These are phyloP conservation scores for Taphrina confusa DNA, from an alignment of 1,139 yeast genomes.

Conservation along the genomic window DNA sequence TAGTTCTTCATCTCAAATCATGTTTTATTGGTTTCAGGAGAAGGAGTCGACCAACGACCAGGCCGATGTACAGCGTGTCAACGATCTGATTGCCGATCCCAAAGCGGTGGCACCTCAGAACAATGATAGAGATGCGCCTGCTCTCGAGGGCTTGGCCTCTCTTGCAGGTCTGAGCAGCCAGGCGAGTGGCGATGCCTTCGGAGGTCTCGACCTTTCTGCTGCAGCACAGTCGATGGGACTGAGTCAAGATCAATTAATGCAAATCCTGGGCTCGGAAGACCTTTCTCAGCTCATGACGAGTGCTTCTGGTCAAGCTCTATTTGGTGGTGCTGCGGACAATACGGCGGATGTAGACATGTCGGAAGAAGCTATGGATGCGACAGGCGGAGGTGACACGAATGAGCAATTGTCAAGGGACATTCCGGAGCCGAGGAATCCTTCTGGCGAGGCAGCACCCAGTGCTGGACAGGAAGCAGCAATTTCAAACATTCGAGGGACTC, in stretches of 20 bases:
- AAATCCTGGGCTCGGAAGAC: conserved; percentile 7
- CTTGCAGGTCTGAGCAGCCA: neutral
- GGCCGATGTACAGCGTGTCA: conserved; percentile 29
- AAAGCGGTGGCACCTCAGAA: conserved; percentile 5
- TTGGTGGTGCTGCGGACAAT: neutral
- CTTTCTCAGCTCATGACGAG: conserved; percentile 10
- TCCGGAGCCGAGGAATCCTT: neutral
- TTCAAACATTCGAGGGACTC: neutral
- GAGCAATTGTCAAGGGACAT: conserved; percentile 9
- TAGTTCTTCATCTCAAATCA: conserved; percentile 78
- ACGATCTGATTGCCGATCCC: conserved; percentile 37
- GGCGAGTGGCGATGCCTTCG: neutral
- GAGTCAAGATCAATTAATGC: conserved; percentile 16
- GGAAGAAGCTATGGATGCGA: conserved; percentile 1
- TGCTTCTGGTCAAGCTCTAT: conserved; percentile 7
- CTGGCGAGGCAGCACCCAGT: conserved; percentile 14
- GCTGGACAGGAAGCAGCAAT: conserved; percentile 12
- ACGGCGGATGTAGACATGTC: conserved; percentile 1
- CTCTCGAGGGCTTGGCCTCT: neutral
- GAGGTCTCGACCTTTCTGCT: conserved; percentile 2
- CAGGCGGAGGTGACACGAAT: neutral
- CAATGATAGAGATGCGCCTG: conserved; percentile 41
- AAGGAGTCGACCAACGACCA: conserved; percentile 34
- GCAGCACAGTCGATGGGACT: conserved; percentile 17
- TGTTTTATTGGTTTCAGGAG: conserved; percentile 90